Evolutionary conservation across 73 alveolate genomes (phyloP), one percentile per base, ranked within the genome.

Genomic region (Symbiodinium natans): DNA sequence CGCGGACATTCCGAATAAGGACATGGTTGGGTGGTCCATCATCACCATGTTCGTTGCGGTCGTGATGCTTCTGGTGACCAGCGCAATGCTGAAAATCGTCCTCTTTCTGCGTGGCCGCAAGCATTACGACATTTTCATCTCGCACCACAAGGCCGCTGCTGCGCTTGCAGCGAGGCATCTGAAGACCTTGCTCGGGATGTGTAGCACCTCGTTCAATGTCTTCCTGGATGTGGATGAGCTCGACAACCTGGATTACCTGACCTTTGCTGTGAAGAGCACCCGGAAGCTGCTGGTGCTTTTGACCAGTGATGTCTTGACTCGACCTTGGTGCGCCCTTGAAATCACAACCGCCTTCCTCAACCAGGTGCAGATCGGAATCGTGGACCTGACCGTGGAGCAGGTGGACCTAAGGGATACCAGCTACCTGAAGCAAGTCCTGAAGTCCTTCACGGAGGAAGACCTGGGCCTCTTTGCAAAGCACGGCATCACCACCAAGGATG

Each of bases 161-260:
- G 86, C 86, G 7, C 46, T 75, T 19, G 29, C 86, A 9, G 86
- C 86, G 41, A 75, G 86, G 86, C 86, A 75, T 34, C 36, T 75
- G 86, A 75, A 75, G 86, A 75, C 86, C 27, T 48, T 75, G 52
- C 36, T 75, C 86, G 36, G 36, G 52, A 75, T 75, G 86, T 75
- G 86, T 75, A 25, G 86, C 86, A 75, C 86, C 42, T 33, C 86
- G 13, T 33, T 75, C 52, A 75, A 75, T 29, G 86, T 75, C 86
- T 75, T 75, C 86, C 36, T 75, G 86, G 86, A 75, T 75, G 86
- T 75, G 42, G 86, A 75, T 75, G 86, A 75, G 36, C 48, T 75
- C 29, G 86, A 75, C 86, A 75, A 75, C 33, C 33, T 75, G 86
- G 86, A 75, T 48, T 33, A 75, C 86, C 48, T 75, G 86, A 33